Base-by-base conservation (phyloP, 768 basidiomycete genomes). In the Macrocybe gigantea region DNA sequence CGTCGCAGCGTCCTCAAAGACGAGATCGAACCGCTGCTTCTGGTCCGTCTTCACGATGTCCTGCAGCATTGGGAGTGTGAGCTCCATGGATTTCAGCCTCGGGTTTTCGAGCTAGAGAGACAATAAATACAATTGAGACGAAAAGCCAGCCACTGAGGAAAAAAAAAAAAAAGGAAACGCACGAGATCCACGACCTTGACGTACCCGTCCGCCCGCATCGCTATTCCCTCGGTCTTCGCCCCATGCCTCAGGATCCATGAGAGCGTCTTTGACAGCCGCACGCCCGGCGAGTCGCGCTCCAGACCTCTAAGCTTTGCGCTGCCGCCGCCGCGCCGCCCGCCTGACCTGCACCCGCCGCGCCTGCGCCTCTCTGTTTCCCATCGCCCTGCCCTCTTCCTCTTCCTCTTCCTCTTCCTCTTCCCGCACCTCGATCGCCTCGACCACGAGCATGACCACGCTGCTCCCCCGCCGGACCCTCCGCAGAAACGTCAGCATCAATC, bases 181-280 rank as follows among this genome's bases (percentile, higher is more conserved):
- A 96, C 95, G 56, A 98, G 70, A 53, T 94, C 91, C 2, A 71
- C 67, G 5, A 97, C 88, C 53, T 77, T 77, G 3, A 93, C 82
- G 59, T 84, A 97, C 11, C 95, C 95, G 58, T 97, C 95, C 31
- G 73, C 59, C 6, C 94, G 79, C 70, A 97, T 85, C 4, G 68
- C 57, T 5, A 97, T 60, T 1, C 83, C 80, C 51, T 94, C 84
- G 34, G 78, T 79, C 53, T 79, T 72, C 13, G 93, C 92, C 0
- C 87, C 91, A 62, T 98, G 95, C 3, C 94, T 79, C n/a, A 98
- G 78, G 22, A 98, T 70, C 78, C 87, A 97, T 0, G 93, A 86
- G 7, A 98, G 67, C 0, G 89, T 88, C 65, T 96, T 97, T 10
- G 89, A 92, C 10, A 88, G 56, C 8, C 81, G 75, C 5, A 87